phyloP scores from a whole-genome alignment of 768 basidiomycete species.

The Pholiota molesta region DNA sequence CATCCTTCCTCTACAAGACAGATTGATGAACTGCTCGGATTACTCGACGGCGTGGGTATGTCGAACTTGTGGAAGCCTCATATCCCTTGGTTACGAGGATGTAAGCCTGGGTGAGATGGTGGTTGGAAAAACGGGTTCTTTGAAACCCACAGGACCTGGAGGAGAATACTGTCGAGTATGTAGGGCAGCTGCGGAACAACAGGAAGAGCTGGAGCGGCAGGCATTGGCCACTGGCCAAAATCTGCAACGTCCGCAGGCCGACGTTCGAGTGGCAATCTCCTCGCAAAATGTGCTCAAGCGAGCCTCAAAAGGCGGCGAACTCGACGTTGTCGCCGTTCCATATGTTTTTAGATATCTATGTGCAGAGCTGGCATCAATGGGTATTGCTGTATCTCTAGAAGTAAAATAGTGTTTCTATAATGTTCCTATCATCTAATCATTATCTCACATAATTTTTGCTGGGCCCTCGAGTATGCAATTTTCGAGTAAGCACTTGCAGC shows the following conservation, averaged over 20 bases:
- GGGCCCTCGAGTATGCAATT: neutral
- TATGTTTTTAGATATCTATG: constrained; percentile 95
- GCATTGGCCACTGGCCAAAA: constrained; percentile 60
- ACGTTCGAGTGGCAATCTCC: constrained; percentile 67
- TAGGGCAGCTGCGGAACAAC: constrained; percentile 67
- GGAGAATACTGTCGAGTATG: constrained; percentile 98
- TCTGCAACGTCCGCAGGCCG: constrained; percentile 44
- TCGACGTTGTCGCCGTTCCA: constrained; percentile 95
- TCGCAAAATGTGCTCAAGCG: constrained; percentile 66
- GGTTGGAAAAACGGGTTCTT: constrained; percentile 47
- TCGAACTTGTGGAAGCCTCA: constrained; percentile 91
- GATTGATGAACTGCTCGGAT: constrained; percentile 99
- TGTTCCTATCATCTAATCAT: neutral
- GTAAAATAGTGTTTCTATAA: constrained; percentile 48
- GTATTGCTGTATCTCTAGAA: constrained; percentile 87
- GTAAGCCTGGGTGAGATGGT: constrained; percentile 68
- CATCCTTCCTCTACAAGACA: constrained; percentile 98
- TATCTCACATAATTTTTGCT: neutral
- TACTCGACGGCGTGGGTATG: constrained; percentile 99
- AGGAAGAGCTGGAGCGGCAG: constrained; percentile 62
- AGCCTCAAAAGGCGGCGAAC: constrained; percentile 70
- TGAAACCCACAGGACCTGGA: constrained; percentile 68
- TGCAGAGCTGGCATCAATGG: constrained; percentile 98
- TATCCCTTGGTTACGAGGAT: constrained; percentile 96
- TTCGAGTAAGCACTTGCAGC: neutral